Evolutionary conservation across 1,284 basidiomycete genomes (phyloP).

Genomic region (Butyriboletus appendiculatus): DNA sequence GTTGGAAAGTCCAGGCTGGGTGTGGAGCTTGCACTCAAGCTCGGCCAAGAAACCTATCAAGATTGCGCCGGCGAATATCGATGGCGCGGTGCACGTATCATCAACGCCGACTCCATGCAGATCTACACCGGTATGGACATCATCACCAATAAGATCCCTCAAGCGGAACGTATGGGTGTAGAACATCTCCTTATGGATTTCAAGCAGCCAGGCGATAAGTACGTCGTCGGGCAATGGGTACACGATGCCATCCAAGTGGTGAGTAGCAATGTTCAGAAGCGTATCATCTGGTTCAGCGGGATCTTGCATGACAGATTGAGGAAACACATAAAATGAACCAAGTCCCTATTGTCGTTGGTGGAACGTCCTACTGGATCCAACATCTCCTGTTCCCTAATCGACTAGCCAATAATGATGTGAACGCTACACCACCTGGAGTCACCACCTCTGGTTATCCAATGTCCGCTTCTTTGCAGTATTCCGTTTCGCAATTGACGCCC

Average conservation of each 20-base stretch:
- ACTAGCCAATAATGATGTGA: constrained; percentile 40
- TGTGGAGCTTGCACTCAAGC: constrained; percentile 78
- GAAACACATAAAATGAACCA: constrained; percentile 60
- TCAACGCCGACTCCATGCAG: constrained; percentile 99
- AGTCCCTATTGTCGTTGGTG: constrained; percentile 91
- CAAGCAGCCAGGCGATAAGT: constrained; percentile 83
- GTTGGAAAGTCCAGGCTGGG: constrained; percentile 96
- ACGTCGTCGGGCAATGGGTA: constrained; percentile 87
- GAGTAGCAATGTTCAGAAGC: constrained; percentile 31
- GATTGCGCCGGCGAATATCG: constrained; percentile 30
- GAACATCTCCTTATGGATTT: constrained; percentile 91
- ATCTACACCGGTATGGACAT: constrained; percentile 93
- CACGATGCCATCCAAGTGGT: constrained; percentile 71
- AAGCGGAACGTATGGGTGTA: constrained; percentile 76
- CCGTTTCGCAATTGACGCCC: constrained; percentile 46
- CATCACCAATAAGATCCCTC: constrained; percentile 93
- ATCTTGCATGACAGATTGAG: constrained; percentile 54
- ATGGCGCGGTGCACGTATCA: constrained; percentile 71
- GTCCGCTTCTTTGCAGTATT: constrained; percentile 34
- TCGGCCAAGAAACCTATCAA: constrained; percentile 36
- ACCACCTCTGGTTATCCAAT: not conserved
- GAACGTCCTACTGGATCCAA: constrained; percentile 97
- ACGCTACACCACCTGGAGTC: not conserved
- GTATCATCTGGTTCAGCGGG: not conserved
- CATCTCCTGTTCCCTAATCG: constrained; percentile 85